These are phyloP conservation scores for Saccharomyces mikatae DNA, from an alignment of 805 yeast species.

Conservation along the genomic window DNA sequence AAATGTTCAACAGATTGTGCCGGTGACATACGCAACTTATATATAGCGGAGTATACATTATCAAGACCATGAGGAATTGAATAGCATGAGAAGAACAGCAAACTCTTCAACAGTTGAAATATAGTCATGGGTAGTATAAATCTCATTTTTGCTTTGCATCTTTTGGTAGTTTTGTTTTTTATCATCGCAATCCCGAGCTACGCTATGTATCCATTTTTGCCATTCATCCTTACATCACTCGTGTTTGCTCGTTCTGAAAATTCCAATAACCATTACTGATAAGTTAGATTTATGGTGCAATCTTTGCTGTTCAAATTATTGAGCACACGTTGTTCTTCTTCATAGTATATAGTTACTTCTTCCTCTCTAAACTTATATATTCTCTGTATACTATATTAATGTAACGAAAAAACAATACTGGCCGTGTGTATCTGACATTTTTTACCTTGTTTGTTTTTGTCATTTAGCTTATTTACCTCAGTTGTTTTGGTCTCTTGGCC, in stretches of 20 bases:
- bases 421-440: no score
- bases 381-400: background rate
- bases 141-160: background rate
- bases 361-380: background rate
- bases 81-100: background rate
- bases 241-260: background rate
- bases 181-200: background rate
- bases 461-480: no score
- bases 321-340: background rate
- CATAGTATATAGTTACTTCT: background rate
- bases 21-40: background rate
- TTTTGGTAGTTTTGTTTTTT: background rate
- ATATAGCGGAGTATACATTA: background rate
- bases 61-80: background rate
- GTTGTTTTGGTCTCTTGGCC: slow-evolving; percentile 1
- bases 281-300: background rate
- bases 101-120: background rate
- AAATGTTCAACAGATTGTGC: background rate
- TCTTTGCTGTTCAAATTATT: background rate
- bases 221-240: background rate
- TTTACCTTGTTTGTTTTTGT: no score
- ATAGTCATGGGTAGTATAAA: background rate
- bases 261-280: background rate
- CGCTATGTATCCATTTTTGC: background rate
- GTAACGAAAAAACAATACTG: background rate